Percentiles rank a stretch among this genome's conserved stretches.
phyloP scores from a whole-genome alignment of 495 filamentous ascomycete genomes.

The Pyrenula aspistea region DNA sequence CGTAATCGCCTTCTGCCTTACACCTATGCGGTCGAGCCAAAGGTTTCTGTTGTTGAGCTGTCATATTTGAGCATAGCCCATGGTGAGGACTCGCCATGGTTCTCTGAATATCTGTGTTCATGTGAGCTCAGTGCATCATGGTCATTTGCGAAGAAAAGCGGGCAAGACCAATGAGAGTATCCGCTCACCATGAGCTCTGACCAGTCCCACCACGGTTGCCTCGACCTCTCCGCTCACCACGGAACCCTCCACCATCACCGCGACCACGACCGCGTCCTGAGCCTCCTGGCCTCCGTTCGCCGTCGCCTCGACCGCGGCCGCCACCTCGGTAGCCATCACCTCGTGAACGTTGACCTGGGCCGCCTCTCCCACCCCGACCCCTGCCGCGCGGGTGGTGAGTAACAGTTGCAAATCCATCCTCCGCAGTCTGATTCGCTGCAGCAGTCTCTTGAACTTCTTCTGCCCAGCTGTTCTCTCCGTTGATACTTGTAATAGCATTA shows the following conservation, averaged over 20 bases:
- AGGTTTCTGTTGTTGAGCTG: too few species aligned
- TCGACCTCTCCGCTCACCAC: slow-evolving; percentile 24
- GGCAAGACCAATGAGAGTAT: too few species aligned
- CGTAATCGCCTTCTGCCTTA: too few species aligned
- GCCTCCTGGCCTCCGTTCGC: slow-evolving; percentile 22
- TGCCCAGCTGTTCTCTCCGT: slow-evolving; percentile 52
- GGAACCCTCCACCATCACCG: slow-evolving; percentile 13
- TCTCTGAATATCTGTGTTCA: too few species aligned
- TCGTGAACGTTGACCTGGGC: slow-evolving; percentile 34
- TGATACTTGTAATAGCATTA: slow-evolving; percentile 9
- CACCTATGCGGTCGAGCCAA: too few species aligned
- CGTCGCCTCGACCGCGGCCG: slow-evolving; percentile 35
- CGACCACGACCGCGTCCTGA: slow-evolving; percentile 34
- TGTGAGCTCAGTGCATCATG: too few species aligned
- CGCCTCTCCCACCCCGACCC: slow-evolving; percentile 36
- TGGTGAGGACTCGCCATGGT: too few species aligned
- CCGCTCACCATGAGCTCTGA: background rate
- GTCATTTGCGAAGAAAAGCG: too few species aligned
- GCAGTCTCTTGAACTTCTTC: slow-evolving; percentile 40
- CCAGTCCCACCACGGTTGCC: slow-evolving; percentile 13
- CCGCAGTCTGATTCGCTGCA: slow-evolving; percentile 14
- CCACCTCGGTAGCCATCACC: slow-evolving; percentile 46
- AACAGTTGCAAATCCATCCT: slow-evolving; percentile 64
- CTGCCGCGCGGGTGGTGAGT: slow-evolving; percentile 39
- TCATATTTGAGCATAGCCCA: too few species aligned